phyloP scores from a whole-genome alignment of 495 filamentous ascomycete genomes.

The Neurospora sp. region DNA sequence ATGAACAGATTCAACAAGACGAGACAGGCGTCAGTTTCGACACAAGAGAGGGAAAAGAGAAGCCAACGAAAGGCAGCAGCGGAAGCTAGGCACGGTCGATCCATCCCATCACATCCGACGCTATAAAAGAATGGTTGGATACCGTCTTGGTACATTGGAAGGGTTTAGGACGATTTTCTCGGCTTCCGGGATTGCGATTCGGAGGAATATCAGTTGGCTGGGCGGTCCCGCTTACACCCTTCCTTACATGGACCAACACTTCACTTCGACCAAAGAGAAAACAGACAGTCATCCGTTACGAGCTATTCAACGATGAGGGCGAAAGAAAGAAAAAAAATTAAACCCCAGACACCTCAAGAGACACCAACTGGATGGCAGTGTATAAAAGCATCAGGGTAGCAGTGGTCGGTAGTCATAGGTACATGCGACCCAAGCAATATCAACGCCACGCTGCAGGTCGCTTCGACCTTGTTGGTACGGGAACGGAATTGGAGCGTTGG shows the following conservation, averaged over 20 bases:
- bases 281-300: not conserved
- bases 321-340: not conserved
- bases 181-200: slow-evolving; percentile 18
- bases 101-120: not conserved
- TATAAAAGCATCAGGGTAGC: not conserved
- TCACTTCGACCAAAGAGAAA: too few relatives aligned
- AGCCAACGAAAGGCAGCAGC: slow-evolving; percentile 8
- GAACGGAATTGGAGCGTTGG: too few relatives aligned
- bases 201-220: slow-evolving; percentile 23
- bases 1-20: not conserved
- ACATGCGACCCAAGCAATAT: not conserved
- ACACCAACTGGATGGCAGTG: too few relatives aligned
- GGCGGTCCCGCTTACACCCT: slow-evolving; percentile 5
- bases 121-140: not conserved
- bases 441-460: not conserved
- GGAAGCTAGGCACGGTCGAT: slow-evolving; percentile 1
- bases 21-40: not conserved
- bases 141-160: slow-evolving; percentile 17
- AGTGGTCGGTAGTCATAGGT: not conserved
- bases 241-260: not conserved
- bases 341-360: too few relatives aligned
- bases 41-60: not conserved
- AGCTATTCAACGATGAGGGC: not conserved
- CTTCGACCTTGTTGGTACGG: not conserved
- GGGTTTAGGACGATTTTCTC: slow-evolving; percentile 22